Conservation (phyloP, 352 stramenopile species). For the Blastocystis sp. region DNA sequence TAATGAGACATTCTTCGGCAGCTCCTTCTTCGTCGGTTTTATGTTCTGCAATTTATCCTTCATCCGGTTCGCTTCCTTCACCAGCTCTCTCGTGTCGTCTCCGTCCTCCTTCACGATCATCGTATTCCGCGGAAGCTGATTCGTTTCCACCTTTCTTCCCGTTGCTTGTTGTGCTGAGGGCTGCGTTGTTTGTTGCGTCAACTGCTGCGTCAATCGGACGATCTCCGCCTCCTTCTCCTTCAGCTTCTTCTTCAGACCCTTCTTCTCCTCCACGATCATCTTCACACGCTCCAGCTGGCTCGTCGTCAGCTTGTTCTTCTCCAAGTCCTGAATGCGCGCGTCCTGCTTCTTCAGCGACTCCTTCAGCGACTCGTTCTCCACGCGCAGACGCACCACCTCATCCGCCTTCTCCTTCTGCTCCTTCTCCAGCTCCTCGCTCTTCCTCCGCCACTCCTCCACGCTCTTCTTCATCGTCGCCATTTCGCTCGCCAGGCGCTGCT, state of each 20-base stretch:
- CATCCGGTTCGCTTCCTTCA: constrained; percentile 25
- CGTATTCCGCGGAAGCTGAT: neutral
- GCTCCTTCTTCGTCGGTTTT: neutral
- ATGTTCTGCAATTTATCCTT: constrained; percentile 17
- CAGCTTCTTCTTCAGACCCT: constrained; percentile 28
- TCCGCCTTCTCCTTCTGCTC: neutral
- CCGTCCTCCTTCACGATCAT: neutral
- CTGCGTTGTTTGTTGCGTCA: neutral
- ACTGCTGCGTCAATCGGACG: neutral
- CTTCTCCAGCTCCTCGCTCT: neutral
- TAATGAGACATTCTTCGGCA: neutral
- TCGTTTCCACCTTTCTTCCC: neutral
- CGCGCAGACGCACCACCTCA: neutral
- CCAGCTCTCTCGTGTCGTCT: neutral
- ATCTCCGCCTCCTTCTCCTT: constrained; percentile 36
- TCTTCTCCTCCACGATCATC: constrained; percentile 40
- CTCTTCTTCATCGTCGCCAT: neutral
- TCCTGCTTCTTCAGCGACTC: constrained; percentile 41
- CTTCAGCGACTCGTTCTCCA: constrained; percentile 36
- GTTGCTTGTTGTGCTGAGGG: neutral
- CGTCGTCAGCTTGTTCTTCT: constrained; percentile 69
- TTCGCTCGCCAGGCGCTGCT: no score
- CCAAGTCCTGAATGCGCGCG: constrained; percentile 31
- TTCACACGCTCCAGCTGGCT: constrained; percentile 32
- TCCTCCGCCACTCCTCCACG: neutral